Evolutionary conservation across 2,329 filamentous ascomycete species (phyloP).

Genomic region (Aciculosporium take): DNA sequence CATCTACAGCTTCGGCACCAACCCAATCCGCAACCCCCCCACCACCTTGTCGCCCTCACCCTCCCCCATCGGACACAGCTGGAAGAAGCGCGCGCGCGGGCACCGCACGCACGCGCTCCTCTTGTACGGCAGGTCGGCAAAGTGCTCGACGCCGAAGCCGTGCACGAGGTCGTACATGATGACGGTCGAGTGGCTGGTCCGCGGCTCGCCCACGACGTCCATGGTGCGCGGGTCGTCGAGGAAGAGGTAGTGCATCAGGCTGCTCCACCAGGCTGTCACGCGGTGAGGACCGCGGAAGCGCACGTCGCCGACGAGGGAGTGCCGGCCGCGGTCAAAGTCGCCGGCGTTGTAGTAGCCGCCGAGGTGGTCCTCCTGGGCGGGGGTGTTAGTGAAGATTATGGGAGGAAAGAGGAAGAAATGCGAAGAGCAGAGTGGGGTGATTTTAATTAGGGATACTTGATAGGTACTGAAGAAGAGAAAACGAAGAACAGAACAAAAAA

Average conservation of each 20-base stretch:
- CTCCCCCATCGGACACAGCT: constrained; percentile 46
- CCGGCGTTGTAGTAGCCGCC: constrained; percentile 40
- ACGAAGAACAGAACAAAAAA: no score
- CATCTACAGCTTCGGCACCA: constrained; percentile 40
- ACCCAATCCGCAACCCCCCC: constrained; percentile 36
- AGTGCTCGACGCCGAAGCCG: constrained; percentile 57
- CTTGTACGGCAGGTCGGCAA: constrained; percentile 60
- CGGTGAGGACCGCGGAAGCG: constrained; percentile 46
- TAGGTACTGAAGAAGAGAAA: no score
- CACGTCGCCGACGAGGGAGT: constrained; percentile 44
- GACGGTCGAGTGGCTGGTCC: constrained; percentile 50
- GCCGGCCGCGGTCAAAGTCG: constrained; percentile 44
- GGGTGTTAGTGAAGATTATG: no score
- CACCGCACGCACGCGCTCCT: constrained; percentile 53
- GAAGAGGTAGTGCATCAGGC: constrained; percentile 48
- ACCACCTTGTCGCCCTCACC: constrained; percentile 41
- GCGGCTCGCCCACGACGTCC: constrained; percentile 51
- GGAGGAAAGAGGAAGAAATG: no score
- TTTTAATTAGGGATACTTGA: no score
- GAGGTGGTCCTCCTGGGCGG: constrained; percentile 42
- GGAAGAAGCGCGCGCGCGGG: constrained; percentile 55
- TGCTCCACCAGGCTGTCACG: constrained; percentile 47
- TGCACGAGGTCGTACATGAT: constrained; percentile 62
- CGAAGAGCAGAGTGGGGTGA: no score
- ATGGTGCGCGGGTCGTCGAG: constrained; percentile 45